These are phyloP conservation scores for Glycine tomentella DNA, from an alignment of 306 rosid genomes.

Conservation along the genomic window DNA sequence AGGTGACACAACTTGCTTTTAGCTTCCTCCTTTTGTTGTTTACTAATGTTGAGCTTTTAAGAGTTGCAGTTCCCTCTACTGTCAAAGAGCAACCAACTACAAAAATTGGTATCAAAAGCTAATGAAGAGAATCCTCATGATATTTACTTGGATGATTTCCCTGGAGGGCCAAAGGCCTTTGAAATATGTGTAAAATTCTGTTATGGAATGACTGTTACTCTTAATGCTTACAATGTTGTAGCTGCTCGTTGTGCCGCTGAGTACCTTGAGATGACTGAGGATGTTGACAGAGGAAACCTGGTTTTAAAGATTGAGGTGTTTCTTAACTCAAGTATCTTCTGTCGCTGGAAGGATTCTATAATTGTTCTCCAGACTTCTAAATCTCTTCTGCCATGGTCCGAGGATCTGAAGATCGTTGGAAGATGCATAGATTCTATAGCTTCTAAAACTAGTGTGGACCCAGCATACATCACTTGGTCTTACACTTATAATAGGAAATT, in stretches of 20 bases:
- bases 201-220: conserved; percentile 95
- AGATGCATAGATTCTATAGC: conserved; percentile 97
- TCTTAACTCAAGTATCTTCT: conserved; percentile 88
- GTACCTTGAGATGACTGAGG: conserved; percentile 93
- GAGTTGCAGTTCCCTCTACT: conserved; percentile 83
- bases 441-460: conserved; percentile 90
- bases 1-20: neutral
- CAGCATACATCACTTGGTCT: conserved; percentile 85
- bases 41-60: conserved; percentile 9
- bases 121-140: conserved; percentile 75
- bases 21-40: neutral
- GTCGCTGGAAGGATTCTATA: conserved; percentile 96
- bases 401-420: conserved; percentile 85
- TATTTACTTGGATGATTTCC: conserved; percentile 75
- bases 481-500: conserved; percentile 85
- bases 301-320: conserved; percentile 91
- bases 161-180: conserved; percentile 94
- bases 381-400: conserved; percentile 92
- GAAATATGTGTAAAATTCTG: conserved; percentile 96
- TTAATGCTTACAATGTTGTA: conserved; percentile 93
- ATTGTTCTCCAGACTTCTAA: conserved; percentile 91
- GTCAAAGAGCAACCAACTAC: conserved; percentile 85
- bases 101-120: conserved; percentile 67
- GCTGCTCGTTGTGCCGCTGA: conserved; percentile 97
- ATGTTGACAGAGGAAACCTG: conserved; percentile 83